Evolutionary conservation across 2,329 filamentous ascomycete species (phyloP).

Genomic region (Fusarium udum): DNA sequence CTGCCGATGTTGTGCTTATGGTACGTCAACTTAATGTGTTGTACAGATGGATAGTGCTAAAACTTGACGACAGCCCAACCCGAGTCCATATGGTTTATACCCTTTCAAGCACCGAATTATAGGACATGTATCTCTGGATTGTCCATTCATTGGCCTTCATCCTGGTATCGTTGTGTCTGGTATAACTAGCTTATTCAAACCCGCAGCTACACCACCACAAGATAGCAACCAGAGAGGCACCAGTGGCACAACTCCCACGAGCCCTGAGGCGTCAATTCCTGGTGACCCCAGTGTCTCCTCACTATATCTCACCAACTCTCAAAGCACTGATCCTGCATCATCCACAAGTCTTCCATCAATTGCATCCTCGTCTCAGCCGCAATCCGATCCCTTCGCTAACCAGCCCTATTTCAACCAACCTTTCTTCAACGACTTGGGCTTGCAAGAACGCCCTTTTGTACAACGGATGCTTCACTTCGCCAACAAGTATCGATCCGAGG

Average conservation of each 20-base stretch:
- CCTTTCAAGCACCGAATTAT: constrained; percentile 78
- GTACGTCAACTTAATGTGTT: constrained; percentile 46
- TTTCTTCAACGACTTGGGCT: constrained; percentile 77
- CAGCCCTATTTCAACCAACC: constrained; percentile 78
- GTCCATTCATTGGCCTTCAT: constrained; percentile 88
- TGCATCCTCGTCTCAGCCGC: constrained; percentile 28
- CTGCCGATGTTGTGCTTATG: constrained; percentile 80
- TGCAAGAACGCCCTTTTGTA: constrained; percentile 75
- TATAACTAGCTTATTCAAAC: constrained; percentile 78
- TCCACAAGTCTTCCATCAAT: constrained; percentile 31
- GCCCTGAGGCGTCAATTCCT: not conserved
- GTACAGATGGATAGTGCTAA: not conserved
- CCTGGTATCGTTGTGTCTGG: constrained; percentile 87
- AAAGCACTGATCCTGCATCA: constrained; percentile 24
- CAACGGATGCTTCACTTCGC: constrained; percentile 78
- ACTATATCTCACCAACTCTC: constrained; percentile 30
- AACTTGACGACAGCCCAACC: constrained; percentile 43
- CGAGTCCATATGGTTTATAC: constrained; percentile 45
- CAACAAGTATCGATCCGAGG: constrained; percentile 78
- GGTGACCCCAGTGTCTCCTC: constrained; percentile 30
- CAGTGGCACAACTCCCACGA: constrained; percentile 4
- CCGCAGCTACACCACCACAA: constrained; percentile 47
- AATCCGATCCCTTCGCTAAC: constrained; percentile 72
- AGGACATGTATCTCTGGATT: constrained; percentile 84
- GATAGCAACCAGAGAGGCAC: constrained; percentile 7